Evolutionary conservation across 306 rosid species (phyloP).

Genomic region (Glycyrrhiza uralensis): DNA sequence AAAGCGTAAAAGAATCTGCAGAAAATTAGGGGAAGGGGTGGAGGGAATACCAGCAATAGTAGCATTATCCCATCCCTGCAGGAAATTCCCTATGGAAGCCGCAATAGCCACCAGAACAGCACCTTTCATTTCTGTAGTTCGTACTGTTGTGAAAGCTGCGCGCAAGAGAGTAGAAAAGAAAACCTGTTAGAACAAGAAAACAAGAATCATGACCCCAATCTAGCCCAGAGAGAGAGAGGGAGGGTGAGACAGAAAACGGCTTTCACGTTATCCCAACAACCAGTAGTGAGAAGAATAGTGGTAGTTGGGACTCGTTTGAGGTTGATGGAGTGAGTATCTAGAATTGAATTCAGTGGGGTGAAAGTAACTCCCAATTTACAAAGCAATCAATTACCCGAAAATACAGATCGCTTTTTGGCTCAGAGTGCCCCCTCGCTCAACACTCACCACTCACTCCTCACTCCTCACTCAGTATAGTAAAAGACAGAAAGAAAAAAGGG

Average conservation of each 20-base stretch:
- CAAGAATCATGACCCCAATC: neutral
- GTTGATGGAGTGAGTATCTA: slow-evolving; percentile 8
- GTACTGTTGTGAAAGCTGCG: neutral
- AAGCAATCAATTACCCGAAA: slow-evolving; percentile 1
- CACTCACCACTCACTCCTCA: too few species aligned
- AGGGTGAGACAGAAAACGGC: neutral
- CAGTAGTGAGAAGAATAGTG: neutral
- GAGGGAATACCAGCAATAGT: slow-evolving; percentile 84
- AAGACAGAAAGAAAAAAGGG: neutral
- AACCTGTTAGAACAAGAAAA: neutral
- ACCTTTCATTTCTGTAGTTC: slow-evolving; percentile 56
- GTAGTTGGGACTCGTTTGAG: slow-evolving; percentile 10
- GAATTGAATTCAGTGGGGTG: neutral
- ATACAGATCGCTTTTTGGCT: slow-evolving; percentile 1
- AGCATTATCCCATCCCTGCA: slow-evolving; percentile 97
- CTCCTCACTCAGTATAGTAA: too few species aligned
- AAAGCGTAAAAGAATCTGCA: neutral
- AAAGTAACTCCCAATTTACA: neutral
- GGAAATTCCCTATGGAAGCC: slow-evolving; percentile 79
- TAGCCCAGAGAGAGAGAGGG: too few species aligned
- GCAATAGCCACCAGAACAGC: slow-evolving; percentile 78
- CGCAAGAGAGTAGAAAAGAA: neutral
- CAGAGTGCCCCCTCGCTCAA: neutral
- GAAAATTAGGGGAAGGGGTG: neutral
- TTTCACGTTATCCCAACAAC: neutral